Evolutionary conservation across 1,284 basidiomycete species (phyloP).

Genomic region (Rhizoctonia solani): DNA sequence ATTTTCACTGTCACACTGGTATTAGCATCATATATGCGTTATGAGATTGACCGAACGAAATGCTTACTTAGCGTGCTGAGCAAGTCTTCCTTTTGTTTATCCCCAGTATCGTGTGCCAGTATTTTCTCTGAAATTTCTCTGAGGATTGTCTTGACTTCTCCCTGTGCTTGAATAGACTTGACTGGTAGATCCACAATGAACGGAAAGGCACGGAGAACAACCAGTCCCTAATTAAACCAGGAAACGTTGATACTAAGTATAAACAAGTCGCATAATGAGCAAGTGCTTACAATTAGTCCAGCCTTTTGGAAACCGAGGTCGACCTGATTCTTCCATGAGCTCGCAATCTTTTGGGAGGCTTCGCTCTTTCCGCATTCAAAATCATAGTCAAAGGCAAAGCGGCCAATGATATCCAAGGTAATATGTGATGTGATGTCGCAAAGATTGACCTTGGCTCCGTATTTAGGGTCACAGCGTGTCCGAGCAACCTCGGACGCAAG

Average conservation of each 20-base stretch:
- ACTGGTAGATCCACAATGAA: constrained; percentile 45
- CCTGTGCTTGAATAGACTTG: constrained; percentile 44
- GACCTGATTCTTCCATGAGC: constrained; percentile 44
- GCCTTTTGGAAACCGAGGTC: constrained; percentile 40
- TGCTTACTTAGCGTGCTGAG: constrained; percentile 31
- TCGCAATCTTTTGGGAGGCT: constrained; percentile 45
- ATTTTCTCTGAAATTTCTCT: constrained; percentile 35
- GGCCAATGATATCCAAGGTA: constrained; percentile 43
- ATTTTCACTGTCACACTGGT: not conserved
- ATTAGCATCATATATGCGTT: not conserved
- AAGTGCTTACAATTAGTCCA: constrained; percentile 42
- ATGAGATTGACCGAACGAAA: not conserved
- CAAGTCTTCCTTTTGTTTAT: constrained; percentile 26
- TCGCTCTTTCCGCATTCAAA: constrained; percentile 43
- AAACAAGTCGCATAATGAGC: no score
- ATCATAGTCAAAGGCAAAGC: constrained; percentile 46
- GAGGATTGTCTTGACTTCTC: constrained; percentile 45
- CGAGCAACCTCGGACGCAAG: constrained; percentile 1
- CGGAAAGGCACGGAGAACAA: constrained; percentile 45
- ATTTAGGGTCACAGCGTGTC: not conserved
- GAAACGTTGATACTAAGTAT: no score
- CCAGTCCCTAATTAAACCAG: constrained; percentile 2
- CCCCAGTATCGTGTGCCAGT: constrained; percentile 4
- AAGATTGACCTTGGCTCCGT: constrained; percentile 37
- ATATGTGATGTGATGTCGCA: constrained; percentile 39